Evolutionary conservation across 139 green algal genomes (phyloP).

Genomic region (Deuterostichococcus epilithicus): DNA sequence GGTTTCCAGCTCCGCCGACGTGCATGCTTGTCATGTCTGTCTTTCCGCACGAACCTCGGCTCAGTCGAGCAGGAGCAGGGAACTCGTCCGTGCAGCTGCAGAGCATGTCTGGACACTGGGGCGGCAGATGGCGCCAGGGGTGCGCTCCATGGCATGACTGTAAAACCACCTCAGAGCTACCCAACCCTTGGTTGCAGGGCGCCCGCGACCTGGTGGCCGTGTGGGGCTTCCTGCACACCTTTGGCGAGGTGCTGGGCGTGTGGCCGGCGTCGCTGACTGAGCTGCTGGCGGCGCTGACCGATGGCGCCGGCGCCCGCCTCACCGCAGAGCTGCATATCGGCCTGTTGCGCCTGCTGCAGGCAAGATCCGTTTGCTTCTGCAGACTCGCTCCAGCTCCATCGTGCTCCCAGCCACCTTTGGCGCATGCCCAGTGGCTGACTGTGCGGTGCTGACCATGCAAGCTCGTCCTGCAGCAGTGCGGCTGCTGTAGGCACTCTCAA

Average conservation of each 20-base stretch:
- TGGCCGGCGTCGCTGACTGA: conserved; percentile 43
- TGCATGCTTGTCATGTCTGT: neutral
- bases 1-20: too few relatives aligned
- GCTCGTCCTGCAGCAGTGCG: too few relatives aligned
- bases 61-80: too few relatives aligned
- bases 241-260: conserved; percentile 68
- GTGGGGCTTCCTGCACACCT: conserved; percentile 69
- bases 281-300: conserved; percentile 50
- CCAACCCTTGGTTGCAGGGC: neutral
- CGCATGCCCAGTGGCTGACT: too few relatives aligned
- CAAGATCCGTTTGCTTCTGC: neutral
- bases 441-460: conserved; percentile 19
- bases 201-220: conserved; percentile 54
- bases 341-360: conserved; percentile 65
- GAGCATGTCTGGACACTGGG: too few relatives aligned
- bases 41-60: too few relatives aligned
- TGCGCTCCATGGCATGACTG: too few relatives aligned
- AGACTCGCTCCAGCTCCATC: too few relatives aligned
- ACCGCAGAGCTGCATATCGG: conserved; percentile 66
- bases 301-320: conserved; percentile 41
- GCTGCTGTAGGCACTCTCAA: too few relatives aligned
- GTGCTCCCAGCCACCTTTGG: too few relatives aligned
- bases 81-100: too few relatives aligned
- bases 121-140: too few relatives aligned
- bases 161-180: neutral